A percentile compares a stretch with the other conserved stretches of the same genome.
These are phyloP conservation scores for Marchantia paleacea DNA, from an alignment of 225 moss, liverwort and hornwort genomes.

Conservation along the genomic window DNA sequence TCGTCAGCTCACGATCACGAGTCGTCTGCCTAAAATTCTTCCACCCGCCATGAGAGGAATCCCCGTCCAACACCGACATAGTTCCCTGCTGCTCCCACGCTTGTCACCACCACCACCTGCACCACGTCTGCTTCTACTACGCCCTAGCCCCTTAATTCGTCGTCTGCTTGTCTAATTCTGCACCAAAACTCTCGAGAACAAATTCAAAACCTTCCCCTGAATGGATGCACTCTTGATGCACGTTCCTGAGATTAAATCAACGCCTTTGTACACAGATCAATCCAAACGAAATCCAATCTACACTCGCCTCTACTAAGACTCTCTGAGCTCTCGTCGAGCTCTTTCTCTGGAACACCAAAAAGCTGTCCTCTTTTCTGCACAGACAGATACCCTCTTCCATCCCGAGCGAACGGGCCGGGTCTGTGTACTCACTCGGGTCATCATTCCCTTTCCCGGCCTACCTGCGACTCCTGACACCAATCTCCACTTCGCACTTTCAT, in stretches of 20 bases:
- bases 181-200: not conserved
- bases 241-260: not conserved
- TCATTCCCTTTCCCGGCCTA: no score
- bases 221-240: not conserved
- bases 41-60: conserved; percentile 44
- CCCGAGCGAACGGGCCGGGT: not conserved
- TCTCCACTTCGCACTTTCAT: not conserved
- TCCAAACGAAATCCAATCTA: not conserved
- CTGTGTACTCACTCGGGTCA: not conserved
- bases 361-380: not conserved
- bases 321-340: conserved; percentile 10
- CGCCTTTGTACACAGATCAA: not conserved
- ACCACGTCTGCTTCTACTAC: not conserved
- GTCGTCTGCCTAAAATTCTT: conserved; percentile 49
- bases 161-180: not conserved
- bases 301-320: not conserved
- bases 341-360: not conserved
- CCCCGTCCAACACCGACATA: conserved; percentile 47
- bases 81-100: not conserved
- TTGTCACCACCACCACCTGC: not conserved
- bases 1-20: conserved; percentile 42
- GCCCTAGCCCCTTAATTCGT: conserved; percentile 11
- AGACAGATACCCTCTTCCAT: not conserved
- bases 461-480: no score
- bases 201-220: conserved; percentile 2